Evolutionary conservation across 2,329 filamentous ascomycete species (phyloP).

Genomic region (Iodosphaeria phyllophila): DNA sequence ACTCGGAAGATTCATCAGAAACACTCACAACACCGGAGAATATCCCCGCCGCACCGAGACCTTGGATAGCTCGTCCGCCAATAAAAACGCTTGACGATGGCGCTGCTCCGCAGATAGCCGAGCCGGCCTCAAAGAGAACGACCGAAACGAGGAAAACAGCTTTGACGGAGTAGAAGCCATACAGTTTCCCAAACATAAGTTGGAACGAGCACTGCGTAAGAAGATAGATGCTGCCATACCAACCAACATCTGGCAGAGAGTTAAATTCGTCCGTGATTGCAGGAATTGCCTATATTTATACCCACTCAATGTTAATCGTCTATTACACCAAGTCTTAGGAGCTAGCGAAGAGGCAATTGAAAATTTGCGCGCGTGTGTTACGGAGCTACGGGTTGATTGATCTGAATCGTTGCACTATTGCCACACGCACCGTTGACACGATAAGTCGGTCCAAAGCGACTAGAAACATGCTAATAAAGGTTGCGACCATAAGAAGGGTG

Average conservation of each 20-base stretch:
- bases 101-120: slow-evolving; percentile 20
- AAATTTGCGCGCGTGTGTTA: neutral
- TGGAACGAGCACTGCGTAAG: slow-evolving; percentile 19
- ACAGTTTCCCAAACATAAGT: slow-evolving; percentile 20
- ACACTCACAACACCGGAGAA: slow-evolving; percentile 16
- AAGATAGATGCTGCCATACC: slow-evolving; percentile 20
- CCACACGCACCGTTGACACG: slow-evolving; percentile 11
- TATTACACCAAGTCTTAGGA: neutral
- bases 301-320: neutral
- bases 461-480: slow-evolving; percentile 19
- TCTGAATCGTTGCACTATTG: no score
- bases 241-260: slow-evolving; percentile 18
- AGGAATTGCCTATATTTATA: slow-evolving; percentile 16
- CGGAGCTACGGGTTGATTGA: neutral
- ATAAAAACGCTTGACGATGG: slow-evolving; percentile 20
- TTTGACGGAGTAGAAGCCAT: slow-evolving; percentile 19
- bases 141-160: slow-evolving; percentile 13
- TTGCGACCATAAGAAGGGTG: slow-evolving; percentile 13
- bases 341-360: neutral
- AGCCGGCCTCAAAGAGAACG: slow-evolving; percentile 18
- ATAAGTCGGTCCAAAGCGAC: slow-evolving; percentile 19
- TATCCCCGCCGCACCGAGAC: slow-evolving; percentile 19
- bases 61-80: slow-evolving; percentile 20
- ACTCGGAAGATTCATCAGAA: slow-evolving; percentile 1
- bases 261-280: slow-evolving; percentile 19